phyloP scores from a whole-genome alignment of 176 grass and related monocot genomes.

The Raddia distichophylla region DNA sequence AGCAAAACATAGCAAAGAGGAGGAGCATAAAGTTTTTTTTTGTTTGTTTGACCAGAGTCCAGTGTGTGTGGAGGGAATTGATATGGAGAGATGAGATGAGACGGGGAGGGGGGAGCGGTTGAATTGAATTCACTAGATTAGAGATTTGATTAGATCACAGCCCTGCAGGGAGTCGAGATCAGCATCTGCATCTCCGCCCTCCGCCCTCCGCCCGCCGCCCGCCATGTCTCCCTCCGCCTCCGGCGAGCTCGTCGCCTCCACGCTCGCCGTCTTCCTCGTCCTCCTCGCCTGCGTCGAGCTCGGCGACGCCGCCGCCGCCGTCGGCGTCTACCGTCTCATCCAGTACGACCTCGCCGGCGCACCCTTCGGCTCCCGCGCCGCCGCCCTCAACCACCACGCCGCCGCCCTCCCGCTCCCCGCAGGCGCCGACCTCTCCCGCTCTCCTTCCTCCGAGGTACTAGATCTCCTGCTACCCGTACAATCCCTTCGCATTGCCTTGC shows the following conservation, averaged over 20 bases:
- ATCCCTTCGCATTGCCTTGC: slow-evolving; percentile 15
- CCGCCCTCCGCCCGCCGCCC: neutral
- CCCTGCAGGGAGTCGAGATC: no score
- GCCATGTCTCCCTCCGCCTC: slow-evolving; percentile 46
- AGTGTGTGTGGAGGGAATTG: no score
- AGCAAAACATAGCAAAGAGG: no score
- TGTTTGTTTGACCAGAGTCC: no score
- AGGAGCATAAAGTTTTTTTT: no score
- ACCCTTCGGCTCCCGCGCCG: slow-evolving; percentile 71
- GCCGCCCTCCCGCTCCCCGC: slow-evolving; percentile 58
- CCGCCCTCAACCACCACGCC: slow-evolving; percentile 73
- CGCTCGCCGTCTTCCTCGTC: slow-evolving; percentile 65
- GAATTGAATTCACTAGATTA: no score
- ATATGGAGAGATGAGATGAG: no score
- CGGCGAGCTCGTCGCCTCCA: slow-evolving; percentile 53
- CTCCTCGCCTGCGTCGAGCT: slow-evolving; percentile 88
- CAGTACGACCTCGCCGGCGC: slow-evolving; percentile 93
- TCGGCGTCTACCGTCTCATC: slow-evolving; percentile 89
- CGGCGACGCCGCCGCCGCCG: slow-evolving; percentile 81
- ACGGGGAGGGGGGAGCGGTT: no score
- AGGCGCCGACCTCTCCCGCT: slow-evolving; percentile 82
- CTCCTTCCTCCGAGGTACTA: slow-evolving; percentile 76
- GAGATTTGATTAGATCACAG: no score
- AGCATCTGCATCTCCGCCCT: slow-evolving; percentile 45
- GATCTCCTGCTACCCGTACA: neutral